Evolutionary conservation across 805 yeast genomes (phyloP).

Genomic region (Cyberlindnera veronae): DNA sequence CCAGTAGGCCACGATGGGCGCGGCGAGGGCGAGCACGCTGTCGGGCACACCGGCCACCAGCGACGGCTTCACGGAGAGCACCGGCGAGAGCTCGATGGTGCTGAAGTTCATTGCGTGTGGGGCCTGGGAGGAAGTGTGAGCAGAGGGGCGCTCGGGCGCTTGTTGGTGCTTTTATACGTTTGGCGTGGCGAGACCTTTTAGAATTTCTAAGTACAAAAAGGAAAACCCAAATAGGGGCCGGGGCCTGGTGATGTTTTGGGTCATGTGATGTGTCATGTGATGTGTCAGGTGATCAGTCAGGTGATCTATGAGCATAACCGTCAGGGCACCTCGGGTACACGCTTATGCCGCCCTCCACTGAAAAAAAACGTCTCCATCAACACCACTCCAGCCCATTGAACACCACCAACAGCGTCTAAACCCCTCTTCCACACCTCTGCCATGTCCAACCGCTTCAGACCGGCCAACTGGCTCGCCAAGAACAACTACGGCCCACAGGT

Average conservation of each 20-base stretch:
- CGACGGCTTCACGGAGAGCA: constrained; percentile 30
- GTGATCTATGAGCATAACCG: too few species aligned
- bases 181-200: not conserved
- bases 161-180: not conserved
- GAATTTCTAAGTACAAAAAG: too few species aligned
- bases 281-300: too few species aligned
- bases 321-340: too few species aligned
- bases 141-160: constrained; percentile 1
- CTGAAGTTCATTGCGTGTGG: constrained; percentile 1
- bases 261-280: too few species aligned
- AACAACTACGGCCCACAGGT: constrained; percentile 80
- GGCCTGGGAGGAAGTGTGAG: not conserved
- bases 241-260: too few species aligned
- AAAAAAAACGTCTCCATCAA: too few species aligned
- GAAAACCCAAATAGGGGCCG: not conserved
- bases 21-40: constrained; percentile 61
- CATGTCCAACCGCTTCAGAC: constrained; percentile 42
- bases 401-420: too few species aligned
- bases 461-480: constrained; percentile 52
- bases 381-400: too few species aligned
- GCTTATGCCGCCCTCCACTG: too few species aligned
- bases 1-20: constrained; percentile 89
- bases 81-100: constrained; percentile 14
- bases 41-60: constrained; percentile 66
- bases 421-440: too few species aligned